Percentiles rank a stretch among this genome's conserved stretches.
phyloP scores from a whole-genome alignment of 75 land plant species.

The Picea glauca region DNA sequence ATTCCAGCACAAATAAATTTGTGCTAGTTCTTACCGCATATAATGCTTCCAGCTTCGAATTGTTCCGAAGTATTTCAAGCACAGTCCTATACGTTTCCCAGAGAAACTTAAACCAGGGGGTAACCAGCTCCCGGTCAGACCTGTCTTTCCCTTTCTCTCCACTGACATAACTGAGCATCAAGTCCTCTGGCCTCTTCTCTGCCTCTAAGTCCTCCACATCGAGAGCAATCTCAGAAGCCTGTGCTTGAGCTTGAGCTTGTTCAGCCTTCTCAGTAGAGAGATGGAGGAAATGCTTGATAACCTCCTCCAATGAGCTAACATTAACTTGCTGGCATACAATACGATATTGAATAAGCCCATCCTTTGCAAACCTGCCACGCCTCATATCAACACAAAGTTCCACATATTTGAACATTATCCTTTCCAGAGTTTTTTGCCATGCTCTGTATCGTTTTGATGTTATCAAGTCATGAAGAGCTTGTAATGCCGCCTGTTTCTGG shows the following conservation, averaged over 20 bases:
- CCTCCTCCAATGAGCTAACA: conserved; percentile 88
- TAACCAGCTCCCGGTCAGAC: conserved; percentile 94
- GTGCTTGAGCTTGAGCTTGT: conserved; percentile 78
- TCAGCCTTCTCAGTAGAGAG: conserved; percentile 86
- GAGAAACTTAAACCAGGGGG: conserved; percentile 96
- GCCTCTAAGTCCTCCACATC: conserved; percentile 95
- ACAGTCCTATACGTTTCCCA: conserved; percentile 97
- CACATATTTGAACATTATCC: conserved; percentile 90
- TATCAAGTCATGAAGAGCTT: conserved; percentile 79
- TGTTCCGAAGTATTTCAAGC: conserved; percentile 56
- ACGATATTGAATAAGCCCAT: conserved; percentile 92
- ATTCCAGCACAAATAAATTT: neutral
- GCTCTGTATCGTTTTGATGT: conserved; percentile 81
- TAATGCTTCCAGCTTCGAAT: conserved; percentile 76
- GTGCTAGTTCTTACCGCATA: conserved; percentile 68
- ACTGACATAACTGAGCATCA: conserved; percentile 94
- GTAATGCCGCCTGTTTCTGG: conserved; percentile 83
- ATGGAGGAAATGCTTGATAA: conserved; percentile 87
- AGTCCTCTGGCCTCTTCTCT: conserved; percentile 85
- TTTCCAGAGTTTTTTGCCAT: conserved; percentile 91
- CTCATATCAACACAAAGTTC: conserved; percentile 96
- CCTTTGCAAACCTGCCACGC: conserved; percentile 89
- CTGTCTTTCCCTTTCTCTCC: conserved; percentile 95
- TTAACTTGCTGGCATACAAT: conserved; percentile 96
- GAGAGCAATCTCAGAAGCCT: conserved; percentile 77